A percentile compares a stretch with the other conserved stretches of the same genome.
Evolutionary conservation across 1,284 basidiomycete species (phyloP).

Genomic region (Hypsizygus ulmarius): DNA sequence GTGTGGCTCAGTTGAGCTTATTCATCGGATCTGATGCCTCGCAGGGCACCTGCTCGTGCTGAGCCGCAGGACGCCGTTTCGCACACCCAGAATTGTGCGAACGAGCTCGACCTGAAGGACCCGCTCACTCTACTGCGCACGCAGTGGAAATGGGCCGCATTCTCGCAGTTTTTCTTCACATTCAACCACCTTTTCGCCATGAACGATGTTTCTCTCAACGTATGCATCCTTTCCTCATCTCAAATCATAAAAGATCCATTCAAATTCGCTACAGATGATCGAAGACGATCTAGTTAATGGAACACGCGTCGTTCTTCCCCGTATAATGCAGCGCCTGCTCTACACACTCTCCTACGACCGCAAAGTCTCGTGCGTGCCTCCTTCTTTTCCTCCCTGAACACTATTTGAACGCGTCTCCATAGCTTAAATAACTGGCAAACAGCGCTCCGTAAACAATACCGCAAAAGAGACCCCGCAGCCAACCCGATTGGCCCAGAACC

Average conservation of each 20-base stretch:
- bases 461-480: constrained; percentile 61
- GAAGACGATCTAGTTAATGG: constrained; percentile 70
- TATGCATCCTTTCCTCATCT: constrained; percentile 22
- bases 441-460: constrained; percentile 67
- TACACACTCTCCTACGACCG: constrained; percentile 75
- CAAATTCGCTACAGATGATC: constrained; percentile 51
- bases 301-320: constrained; percentile 59
- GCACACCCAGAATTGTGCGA: constrained; percentile 19
- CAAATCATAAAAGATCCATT: constrained; percentile 12
- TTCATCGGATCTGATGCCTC: constrained; percentile 33
- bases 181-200: constrained; percentile 66
- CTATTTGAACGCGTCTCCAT: constrained; percentile 18
- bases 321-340: constrained; percentile 70
- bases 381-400: constrained; percentile 14
- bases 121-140: constrained; percentile 51
- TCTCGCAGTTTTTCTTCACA: constrained; percentile 79
- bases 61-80: constrained; percentile 22
- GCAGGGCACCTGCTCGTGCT: constrained; percentile 32
- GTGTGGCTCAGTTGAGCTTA: constrained; percentile 8
- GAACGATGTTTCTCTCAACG: constrained; percentile 64
- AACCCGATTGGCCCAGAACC: constrained; percentile 69
- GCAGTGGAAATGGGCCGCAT: constrained; percentile 83
- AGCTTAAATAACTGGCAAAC: constrained; percentile 78
- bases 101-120: constrained; percentile 34
- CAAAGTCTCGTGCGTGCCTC: constrained; percentile 64